These are phyloP conservation scores for Ophiosphaerella herpotricha DNA, from an alignment of 2,329 filamentous ascomycete species.

Conservation along the genomic window DNA sequence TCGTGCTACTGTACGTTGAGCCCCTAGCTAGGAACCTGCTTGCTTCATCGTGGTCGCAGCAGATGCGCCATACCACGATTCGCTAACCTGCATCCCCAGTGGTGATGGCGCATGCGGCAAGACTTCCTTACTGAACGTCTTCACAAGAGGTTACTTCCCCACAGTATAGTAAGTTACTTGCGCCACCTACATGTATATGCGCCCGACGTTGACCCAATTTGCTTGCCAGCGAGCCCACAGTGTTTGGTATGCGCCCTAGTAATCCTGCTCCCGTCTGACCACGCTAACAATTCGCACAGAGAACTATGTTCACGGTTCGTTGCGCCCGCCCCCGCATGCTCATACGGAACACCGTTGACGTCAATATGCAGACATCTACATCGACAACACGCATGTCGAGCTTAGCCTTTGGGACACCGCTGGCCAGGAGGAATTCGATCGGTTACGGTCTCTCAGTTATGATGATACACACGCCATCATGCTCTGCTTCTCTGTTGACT, in stretches of 20 bases:
- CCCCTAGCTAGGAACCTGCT: conserved; percentile 14
- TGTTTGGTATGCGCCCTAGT: conserved; percentile 65
- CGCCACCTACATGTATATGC: conserved; percentile 6
- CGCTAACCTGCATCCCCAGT: conserved; percentile 54
- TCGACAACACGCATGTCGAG: conserved; percentile 96
- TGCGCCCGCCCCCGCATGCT: not conserved
- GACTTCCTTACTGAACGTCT: conserved; percentile 95
- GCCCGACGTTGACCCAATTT: conserved; percentile 21
- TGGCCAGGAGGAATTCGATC: conserved; percentile 98
- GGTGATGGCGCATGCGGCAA: conserved; percentile 97
- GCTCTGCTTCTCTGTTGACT: conserved; percentile 97
- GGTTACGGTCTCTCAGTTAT: conserved; percentile 91
- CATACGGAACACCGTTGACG: conserved; percentile 8
- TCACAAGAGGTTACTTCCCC: conserved; percentile 98
- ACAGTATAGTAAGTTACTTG: conserved; percentile 77
- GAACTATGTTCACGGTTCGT: conserved; percentile 94
- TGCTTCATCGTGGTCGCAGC: conserved; percentile 10
- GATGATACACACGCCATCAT: conserved; percentile 98
- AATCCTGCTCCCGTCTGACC: not conserved
- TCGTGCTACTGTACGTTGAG: conserved; percentile 79
- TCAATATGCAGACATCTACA: conserved; percentile 79
- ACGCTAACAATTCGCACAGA: conserved; percentile 57
- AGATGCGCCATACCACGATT: conserved; percentile 20
- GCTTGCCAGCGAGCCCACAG: conserved; percentile 76
- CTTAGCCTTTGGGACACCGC: conserved; percentile 98